Evolutionary conservation across 2,329 filamentous ascomycete species (phyloP).

Genomic region (Lecanicillium sp.): DNA sequence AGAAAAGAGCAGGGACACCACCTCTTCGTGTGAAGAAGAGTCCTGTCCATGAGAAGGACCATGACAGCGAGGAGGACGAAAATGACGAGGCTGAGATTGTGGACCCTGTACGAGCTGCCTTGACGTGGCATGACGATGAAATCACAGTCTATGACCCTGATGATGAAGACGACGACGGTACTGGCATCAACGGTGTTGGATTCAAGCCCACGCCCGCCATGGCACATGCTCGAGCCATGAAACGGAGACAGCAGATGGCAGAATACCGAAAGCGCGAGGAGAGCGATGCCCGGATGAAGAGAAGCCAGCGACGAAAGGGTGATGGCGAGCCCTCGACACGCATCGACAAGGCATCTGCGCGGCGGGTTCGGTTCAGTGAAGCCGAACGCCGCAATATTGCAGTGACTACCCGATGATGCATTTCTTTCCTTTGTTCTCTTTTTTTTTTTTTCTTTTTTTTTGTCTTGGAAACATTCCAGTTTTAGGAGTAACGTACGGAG

Average conservation of each 20-base stretch:
- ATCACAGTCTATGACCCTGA: slow-evolving; percentile 58
- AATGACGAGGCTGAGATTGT: slow-evolving; percentile 30
- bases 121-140: slow-evolving; percentile 61
- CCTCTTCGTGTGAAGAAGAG: slow-evolving; percentile 21
- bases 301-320: slow-evolving; percentile 41
- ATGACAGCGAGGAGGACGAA: slow-evolving; percentile 14
- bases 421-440: background rate
- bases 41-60: slow-evolving; percentile 10
- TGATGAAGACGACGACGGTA: slow-evolving; percentile 58
- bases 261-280: slow-evolving; percentile 56
- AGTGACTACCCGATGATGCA: slow-evolving; percentile 21
- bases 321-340: slow-evolving; percentile 18
- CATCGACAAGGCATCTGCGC: slow-evolving; percentile 18
- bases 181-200: slow-evolving; percentile 59
- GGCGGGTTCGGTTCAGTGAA: slow-evolving; percentile 33
- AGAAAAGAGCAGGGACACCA: slow-evolving; percentile 29
- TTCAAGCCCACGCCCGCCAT: slow-evolving; percentile 56
- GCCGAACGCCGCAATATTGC: slow-evolving; percentile 24
- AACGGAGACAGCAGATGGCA: slow-evolving; percentile 50
- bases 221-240: slow-evolving; percentile 47
- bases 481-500: background rate
- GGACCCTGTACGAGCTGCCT: slow-evolving; percentile 47
- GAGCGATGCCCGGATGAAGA: slow-evolving; percentile 47
- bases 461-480: background rate
- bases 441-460: slow-evolving; percentile 3